These are phyloP conservation scores for Acanthamoeba quina DNA, from an alignment of 208 protist genomes.

Conservation along the genomic window DNA sequence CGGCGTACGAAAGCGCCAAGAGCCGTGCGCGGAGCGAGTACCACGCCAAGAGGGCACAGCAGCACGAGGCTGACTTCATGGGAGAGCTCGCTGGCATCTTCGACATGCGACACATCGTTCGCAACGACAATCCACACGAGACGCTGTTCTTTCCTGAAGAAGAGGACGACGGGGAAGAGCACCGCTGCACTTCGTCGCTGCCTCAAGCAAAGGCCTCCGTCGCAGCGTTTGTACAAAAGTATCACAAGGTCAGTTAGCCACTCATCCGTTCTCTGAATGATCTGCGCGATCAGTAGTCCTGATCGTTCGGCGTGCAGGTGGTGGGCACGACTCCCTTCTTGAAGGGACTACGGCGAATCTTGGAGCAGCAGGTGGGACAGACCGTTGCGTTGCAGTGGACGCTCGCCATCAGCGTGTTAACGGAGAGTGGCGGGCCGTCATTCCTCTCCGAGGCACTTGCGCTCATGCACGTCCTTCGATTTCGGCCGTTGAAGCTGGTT, in stretches of 20 bases:
- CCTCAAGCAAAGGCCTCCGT: constrained; percentile 1
- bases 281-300: too few species aligned
- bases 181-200: neutral
- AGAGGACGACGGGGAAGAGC: neutral
- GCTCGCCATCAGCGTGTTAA: constrained; percentile 11
- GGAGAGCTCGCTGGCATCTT: neutral
- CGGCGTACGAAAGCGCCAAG: neutral
- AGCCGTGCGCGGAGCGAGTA: constrained; percentile 22
- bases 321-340: neutral
- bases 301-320: neutral
- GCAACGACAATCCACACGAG: neutral
- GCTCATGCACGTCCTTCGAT: neutral
- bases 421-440: neutral
- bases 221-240: constrained; percentile 1
- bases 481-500: neutral
- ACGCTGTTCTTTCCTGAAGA: neutral
- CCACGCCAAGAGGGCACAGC: neutral
- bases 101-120: neutral
- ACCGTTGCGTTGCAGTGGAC: neutral
- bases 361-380: constrained; percentile 24
- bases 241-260: neutral
- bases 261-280: neutral
- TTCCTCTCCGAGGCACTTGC: neutral
- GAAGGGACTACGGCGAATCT: neutral
- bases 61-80: constrained; percentile 27